phyloP scores from a whole-genome alignment of 2,329 filamentous ascomycete species.

The Talaromyces sp. region DNA sequence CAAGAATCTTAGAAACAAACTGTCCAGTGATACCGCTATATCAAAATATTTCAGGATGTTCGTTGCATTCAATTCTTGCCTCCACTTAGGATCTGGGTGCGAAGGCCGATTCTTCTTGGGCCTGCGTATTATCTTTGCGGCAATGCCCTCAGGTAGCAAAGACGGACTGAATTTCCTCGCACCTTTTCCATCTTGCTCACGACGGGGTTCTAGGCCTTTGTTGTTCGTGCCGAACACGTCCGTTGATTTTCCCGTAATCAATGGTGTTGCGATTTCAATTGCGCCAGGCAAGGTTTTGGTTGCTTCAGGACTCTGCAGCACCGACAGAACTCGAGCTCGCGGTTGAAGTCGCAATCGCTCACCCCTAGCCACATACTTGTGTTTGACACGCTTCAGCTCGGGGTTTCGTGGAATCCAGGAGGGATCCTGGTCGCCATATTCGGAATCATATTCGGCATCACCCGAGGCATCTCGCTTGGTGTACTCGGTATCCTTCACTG shows the following conservation, averaged over 20 bases:
- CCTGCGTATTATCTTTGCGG: conserved; percentile 21
- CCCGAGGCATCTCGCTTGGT: conserved; percentile 14
- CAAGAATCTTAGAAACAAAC: conserved; percentile 37
- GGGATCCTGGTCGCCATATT: conserved; percentile 37
- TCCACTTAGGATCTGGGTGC: conserved; percentile 33
- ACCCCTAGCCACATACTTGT: conserved; percentile 36
- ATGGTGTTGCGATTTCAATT: conserved; percentile 41
- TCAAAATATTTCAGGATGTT: conserved; percentile 32
- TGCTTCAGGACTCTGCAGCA: conserved; percentile 35
- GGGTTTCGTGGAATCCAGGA: conserved; percentile 38
- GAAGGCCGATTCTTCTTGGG: conserved; percentile 27
- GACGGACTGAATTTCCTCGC: background rate
- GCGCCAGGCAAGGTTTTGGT: conserved; percentile 37
- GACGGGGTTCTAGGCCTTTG: conserved; percentile 20
- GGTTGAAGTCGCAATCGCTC: conserved; percentile 24
- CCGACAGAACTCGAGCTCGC: conserved; percentile 30
- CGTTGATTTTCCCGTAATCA: conserved; percentile 37
- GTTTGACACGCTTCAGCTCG: conserved; percentile 33
- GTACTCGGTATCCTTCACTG: conserved; percentile 4
- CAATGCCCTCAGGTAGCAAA: background rate
- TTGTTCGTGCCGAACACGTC: conserved; percentile 14
- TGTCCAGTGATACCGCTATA: conserved; percentile 35
- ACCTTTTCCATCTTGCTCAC: background rate
- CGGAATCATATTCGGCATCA: conserved; percentile 27
- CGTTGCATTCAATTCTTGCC: conserved; percentile 31